These are phyloP conservation scores for Nakazawaea ambrosiae DNA, from an alignment of 805 yeast species.

Conservation along the genomic window DNA sequence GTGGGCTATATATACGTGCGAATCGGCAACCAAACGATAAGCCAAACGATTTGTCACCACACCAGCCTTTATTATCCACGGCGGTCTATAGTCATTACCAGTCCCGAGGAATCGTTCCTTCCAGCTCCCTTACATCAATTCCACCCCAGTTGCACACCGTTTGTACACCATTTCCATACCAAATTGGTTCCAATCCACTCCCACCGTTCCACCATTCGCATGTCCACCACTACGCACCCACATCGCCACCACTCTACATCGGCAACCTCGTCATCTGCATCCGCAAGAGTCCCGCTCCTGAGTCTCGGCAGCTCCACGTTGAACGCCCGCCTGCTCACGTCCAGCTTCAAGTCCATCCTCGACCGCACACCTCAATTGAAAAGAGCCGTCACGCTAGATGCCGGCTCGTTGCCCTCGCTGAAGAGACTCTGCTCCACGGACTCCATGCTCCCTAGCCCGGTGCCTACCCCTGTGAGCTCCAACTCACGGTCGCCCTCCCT, in stretches of 20 bases:
- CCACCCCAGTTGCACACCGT: not conserved
- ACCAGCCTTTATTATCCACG: no score
- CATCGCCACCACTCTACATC: constrained; percentile 1
- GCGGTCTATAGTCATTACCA: no score
- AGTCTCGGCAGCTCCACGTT: constrained; percentile 16
- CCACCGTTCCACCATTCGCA: not conserved
- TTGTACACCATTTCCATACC: not conserved
- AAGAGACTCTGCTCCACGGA: constrained; percentile 1
- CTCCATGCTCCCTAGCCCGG: constrained; percentile 7
- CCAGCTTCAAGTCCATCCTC: constrained; percentile 6
- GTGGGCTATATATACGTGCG: no score
- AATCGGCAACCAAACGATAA: no score
- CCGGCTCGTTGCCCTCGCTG: not conserved
- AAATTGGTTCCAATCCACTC: not conserved
- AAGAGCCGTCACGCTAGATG: constrained; percentile 13
- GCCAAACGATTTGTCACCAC: no score
- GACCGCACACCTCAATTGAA: constrained; percentile 12
- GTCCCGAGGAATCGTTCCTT: no score
- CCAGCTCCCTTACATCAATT: no score
- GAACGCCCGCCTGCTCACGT: constrained; percentile 15
- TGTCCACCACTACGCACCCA: not conserved
- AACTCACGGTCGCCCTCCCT: not conserved
- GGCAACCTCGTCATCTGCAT: constrained; percentile 2
- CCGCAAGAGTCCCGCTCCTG: constrained; percentile 16
- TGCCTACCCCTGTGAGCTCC: constrained; percentile 8